A percentile compares a stretch with the other conserved stretches of the same genome.
Conservation (phyloP, 83 land plant genomes). For the Isoetes engelmannii region DNA sequence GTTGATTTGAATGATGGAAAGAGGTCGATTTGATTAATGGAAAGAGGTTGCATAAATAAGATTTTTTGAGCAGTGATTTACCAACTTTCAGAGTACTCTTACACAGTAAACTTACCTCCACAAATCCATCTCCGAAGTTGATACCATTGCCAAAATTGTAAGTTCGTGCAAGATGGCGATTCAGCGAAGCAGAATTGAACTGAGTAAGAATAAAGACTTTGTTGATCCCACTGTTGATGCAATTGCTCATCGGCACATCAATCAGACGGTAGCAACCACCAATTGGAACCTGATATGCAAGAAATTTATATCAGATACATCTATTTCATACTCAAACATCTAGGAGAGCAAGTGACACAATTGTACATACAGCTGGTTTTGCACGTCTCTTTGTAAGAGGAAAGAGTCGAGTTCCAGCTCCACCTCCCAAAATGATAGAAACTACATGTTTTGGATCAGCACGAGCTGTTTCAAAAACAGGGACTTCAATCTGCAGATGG, state of each 20-base stretch:
- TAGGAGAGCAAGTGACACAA: not conserved
- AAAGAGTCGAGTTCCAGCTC: conserved; percentile 23
- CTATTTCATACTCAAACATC: too few species aligned
- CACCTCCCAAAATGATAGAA: conserved; percentile 26
- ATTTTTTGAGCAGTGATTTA: not conserved
- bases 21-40: not conserved
- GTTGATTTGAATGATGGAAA: not conserved
- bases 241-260: conserved; percentile 59
- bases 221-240: conserved; percentile 53
- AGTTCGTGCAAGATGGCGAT: conserved; percentile 43
- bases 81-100: not conserved
- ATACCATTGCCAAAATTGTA: conserved; percentile 42
- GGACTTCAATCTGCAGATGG: not conserved
- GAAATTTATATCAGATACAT: too few species aligned
- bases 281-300: conserved; percentile 34
- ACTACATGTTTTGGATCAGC: conserved; percentile 25
- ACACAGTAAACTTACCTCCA: conserved; percentile 31
- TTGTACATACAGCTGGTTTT: conserved; percentile 20
- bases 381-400: conserved; percentile 27
- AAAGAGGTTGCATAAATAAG: not conserved
- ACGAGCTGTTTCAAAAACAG: conserved; percentile 4
- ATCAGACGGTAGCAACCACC: conserved; percentile 45
- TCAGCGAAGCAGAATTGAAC: conserved; percentile 46
- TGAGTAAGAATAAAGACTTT: conserved; percentile 44
- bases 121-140: conserved; percentile 46